Percentiles rank a stretch among this genome's conserved stretches.
Conservation (phyloP, 805 yeast species). For the Saturnispora dispora region DNA sequence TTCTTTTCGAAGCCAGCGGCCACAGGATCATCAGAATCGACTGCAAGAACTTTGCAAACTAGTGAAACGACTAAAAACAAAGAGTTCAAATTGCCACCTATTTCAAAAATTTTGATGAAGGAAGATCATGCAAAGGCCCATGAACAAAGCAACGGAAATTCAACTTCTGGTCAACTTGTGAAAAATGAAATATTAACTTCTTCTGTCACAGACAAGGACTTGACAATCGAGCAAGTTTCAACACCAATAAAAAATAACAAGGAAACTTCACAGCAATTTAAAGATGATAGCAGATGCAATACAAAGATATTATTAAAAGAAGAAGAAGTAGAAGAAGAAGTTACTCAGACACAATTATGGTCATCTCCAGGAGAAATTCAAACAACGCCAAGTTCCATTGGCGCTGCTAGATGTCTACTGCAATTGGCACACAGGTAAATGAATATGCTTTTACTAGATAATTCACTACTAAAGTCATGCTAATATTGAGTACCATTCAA, state of each 20-base stretch:
- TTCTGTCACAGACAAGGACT: constrained; percentile 3
- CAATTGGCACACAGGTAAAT: constrained; percentile 31
- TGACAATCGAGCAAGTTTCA: constrained; percentile 8
- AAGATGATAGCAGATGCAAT: not conserved
- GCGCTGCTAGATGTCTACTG: constrained; percentile 37
- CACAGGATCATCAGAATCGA: not conserved
- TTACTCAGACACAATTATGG: constrained; percentile 20
- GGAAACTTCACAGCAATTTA: constrained; percentile 1
- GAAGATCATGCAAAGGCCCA: not conserved
- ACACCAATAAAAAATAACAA: constrained; percentile 9
- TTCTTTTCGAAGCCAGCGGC: not conserved
- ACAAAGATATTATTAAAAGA: not conserved
- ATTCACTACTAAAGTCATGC: not conserved
- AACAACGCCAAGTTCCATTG: constrained; percentile 39
- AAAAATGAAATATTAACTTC: not conserved
- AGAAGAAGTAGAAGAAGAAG: constrained; percentile 12
- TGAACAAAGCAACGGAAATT: not conserved
- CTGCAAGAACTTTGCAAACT: constrained; percentile 1
- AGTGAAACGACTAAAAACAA: not conserved
- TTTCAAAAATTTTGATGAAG: constrained; percentile 16
- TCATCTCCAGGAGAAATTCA: constrained; percentile 33
- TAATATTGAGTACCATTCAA: not conserved
- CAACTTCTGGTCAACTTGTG: not conserved
- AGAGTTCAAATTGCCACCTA: constrained; percentile 23
- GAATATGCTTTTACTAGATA: not conserved